Percentiles rank a stretch among this genome's conserved stretches.
phyloP scores from a whole-genome alignment of 441 rosid species.

The Erodium texanum region DNA sequence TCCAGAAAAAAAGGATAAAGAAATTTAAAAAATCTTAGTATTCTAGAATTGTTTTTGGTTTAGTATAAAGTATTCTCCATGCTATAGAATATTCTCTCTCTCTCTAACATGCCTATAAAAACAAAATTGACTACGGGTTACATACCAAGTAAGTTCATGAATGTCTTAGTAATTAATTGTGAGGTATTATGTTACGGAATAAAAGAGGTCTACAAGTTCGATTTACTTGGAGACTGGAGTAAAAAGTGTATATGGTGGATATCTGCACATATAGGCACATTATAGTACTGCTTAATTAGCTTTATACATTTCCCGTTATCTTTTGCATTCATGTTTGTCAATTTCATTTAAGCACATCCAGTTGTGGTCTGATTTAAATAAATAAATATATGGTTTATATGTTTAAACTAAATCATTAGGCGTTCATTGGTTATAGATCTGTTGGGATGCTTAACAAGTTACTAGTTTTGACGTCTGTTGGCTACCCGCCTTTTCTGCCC shows the following conservation, averaged over 20 bases:
- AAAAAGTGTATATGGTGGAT: not conserved
- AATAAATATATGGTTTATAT: too few relatives aligned
- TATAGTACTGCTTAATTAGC: not conserved
- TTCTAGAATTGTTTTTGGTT: not conserved
- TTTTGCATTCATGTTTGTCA: not conserved
- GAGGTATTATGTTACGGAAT: not conserved
- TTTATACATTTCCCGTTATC: not conserved
- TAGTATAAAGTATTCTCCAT: not conserved
- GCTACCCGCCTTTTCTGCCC: slow-evolving; percentile 11
- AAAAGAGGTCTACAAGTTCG: not conserved
- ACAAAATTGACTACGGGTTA: not conserved
- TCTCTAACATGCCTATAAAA: not conserved
- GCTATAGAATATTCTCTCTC: not conserved
- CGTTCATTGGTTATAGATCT: not conserved
- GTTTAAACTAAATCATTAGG: not conserved
- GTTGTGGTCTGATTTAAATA: not conserved
- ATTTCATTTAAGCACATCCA: not conserved
- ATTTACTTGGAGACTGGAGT: not conserved
- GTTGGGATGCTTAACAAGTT: not conserved
- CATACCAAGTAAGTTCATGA: not conserved
- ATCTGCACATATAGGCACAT: not conserved
- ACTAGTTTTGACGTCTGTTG: slow-evolving; percentile 3
- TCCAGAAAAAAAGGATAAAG: too few relatives aligned
- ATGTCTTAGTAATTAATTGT: not conserved
- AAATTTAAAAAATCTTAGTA: too few relatives aligned